A percentile compares a stretch with the other conserved stretches of the same genome.
Evolutionary conservation across 192 early-diverging fungal species (phyloP).

Genomic region (Backusella morwellensis): DNA sequence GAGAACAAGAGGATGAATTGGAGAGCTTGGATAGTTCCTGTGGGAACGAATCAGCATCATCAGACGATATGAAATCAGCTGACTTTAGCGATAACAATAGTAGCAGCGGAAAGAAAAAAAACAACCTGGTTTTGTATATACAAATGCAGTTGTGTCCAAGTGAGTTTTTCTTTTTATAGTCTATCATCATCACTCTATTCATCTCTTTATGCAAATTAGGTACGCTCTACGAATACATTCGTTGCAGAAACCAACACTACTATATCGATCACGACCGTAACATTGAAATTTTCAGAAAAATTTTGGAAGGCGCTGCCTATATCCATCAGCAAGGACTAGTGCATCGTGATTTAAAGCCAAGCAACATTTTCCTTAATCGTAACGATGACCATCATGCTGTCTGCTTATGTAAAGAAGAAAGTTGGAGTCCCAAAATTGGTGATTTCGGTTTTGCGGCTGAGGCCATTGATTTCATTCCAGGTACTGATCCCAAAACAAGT

Average conservation of each 20-base stretch:
- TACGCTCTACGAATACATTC: conserved; percentile 65
- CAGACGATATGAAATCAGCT: not conserved
- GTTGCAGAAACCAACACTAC: conserved; percentile 21
- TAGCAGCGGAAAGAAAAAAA: not conserved
- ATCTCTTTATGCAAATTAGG: conserved; percentile 9
- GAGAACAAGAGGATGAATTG: not conserved
- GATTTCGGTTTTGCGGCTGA: conserved; percentile 93
- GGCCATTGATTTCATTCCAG: not conserved
- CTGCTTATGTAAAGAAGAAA: conserved; percentile 28
- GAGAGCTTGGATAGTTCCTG: not conserved
- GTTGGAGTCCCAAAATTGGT: conserved; percentile 75
- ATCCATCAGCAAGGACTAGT: conserved; percentile 70
- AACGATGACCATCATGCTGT: conserved; percentile 16
- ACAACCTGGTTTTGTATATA: conserved; percentile 53
- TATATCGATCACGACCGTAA: conserved; percentile 10
- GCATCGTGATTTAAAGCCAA: conserved; percentile 73
- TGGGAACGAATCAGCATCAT: not conserved
- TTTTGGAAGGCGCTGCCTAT: conserved; percentile 75
- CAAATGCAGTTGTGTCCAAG: conserved; percentile 92
- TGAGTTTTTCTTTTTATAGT: conserved; percentile 2
- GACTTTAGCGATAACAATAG: not conserved
- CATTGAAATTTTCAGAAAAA: conserved; percentile 62
- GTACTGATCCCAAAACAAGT: not conserved
- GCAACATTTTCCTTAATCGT: conserved; percentile 57
- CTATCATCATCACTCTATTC: not conserved